These are phyloP conservation scores for Thermomucor indicae-seudaticae DNA, from an alignment of 371 early-diverging fungal species.

Conservation along the genomic window DNA sequence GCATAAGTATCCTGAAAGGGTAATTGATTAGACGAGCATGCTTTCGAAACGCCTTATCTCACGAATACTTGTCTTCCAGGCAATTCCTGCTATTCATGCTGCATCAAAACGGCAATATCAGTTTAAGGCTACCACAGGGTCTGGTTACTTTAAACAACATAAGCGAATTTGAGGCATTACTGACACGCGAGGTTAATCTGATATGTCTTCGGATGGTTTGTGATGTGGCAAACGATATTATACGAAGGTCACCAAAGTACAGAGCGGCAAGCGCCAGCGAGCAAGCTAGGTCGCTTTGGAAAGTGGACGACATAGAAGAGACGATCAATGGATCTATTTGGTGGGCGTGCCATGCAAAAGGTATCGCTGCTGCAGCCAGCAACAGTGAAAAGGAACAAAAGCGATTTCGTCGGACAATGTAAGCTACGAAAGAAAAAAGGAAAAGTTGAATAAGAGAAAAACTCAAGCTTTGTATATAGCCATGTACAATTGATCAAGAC, in stretches of 20 bases:
- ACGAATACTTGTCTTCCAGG: background rate
- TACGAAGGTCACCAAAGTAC: constrained; percentile 14
- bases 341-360: constrained; percentile 12
- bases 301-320: constrained; percentile 46
- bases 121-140: constrained; percentile 36
- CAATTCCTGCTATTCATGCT: constrained; percentile 14
- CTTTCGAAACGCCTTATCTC: background rate
- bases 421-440: too few relatives aligned
- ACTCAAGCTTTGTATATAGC: too few relatives aligned
- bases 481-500: constrained; percentile 12
- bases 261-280: constrained; percentile 17
- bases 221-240: constrained; percentile 39
- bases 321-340: constrained; percentile 33
- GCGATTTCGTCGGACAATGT: constrained; percentile 33
- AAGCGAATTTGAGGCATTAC: constrained; percentile 38
- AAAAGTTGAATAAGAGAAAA: too few relatives aligned
- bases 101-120: constrained; percentile 34
- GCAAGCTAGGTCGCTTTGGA: constrained; percentile 30
- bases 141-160: constrained; percentile 35
- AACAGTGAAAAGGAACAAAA: background rate
- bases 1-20: constrained; percentile 38
- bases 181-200: constrained; percentile 41
- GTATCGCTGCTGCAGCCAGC: too few relatives aligned
- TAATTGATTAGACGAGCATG: constrained; percentile 4
- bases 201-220: constrained; percentile 39